Percentiles rank a stretch among this genome's conserved stretches.
Conservation (phyloP, 306 rosid species). For the Betula pendula region DNA sequence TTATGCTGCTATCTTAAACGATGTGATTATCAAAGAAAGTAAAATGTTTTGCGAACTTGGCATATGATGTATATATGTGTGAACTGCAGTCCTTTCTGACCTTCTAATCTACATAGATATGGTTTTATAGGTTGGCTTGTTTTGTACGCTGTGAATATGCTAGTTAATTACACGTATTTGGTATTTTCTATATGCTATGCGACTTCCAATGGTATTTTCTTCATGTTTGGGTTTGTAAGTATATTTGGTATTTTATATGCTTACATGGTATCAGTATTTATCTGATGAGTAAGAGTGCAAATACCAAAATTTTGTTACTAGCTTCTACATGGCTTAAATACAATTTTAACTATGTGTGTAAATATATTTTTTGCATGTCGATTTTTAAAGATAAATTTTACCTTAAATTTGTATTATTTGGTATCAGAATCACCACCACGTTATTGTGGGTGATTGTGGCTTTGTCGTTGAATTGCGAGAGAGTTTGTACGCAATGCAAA, state of each 20-base stretch:
- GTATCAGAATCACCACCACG: too few species aligned
- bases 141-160: background rate
- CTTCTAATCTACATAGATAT: background rate
- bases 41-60: background rate
- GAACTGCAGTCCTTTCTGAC: background rate
- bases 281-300: background rate
- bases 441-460: too few species aligned
- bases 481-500: too few species aligned
- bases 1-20: slow-evolving; percentile 6
- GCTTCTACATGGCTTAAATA: too few species aligned
- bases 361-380: too few species aligned
- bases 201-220: background rate
- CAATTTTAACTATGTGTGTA: too few species aligned
- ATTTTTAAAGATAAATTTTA: too few species aligned
- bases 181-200: background rate
- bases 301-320: background rate
- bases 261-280: too few species aligned
- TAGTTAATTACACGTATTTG: background rate
- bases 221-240: background rate
- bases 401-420: too few species aligned
- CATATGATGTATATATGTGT: slow-evolving; percentile 7
- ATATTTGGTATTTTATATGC: too few species aligned
- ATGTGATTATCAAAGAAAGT: background rate
- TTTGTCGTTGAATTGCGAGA: too few species aligned
- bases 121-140: background rate